Base-by-base conservation (phyloP, 345 rosid genomes). In the Eucalyptus dawsonii region DNA sequence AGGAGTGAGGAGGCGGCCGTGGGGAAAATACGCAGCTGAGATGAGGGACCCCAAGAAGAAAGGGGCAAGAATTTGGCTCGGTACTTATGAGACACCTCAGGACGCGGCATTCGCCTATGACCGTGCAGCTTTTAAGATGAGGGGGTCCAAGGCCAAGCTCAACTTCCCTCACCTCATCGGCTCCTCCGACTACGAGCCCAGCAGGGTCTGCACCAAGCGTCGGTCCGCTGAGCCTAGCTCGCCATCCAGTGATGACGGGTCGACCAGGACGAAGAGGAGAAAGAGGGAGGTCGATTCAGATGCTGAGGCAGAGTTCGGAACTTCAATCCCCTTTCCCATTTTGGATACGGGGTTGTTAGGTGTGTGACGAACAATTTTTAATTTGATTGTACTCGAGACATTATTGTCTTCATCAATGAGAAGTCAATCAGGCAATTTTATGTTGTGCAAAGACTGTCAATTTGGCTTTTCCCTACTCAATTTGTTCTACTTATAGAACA, bases 41-140 rank as follows among this genome's bases (percentile, higher is more conserved):
- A 92, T 93, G 80, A 90, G 95, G 49, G 93, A 93, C 86, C 94
- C 93, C 34, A 93, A 93, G 85, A 93, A 88, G 90, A 93, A 93
- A 50, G 93, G 95, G 8, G 93, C 93, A 3, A 89, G 95, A 25
- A 91, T 93, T 42, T 93, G 95, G 95, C 89, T 93, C 49, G 95
- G 95, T 83, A 93, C 95, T 22, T 93, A 90, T 58, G 94, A 89
- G 91, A 93, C 91, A 37, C 93, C 94, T 44, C 92, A 91, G 93
- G 95, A 93, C 34, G 95, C 95, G 5, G 95, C 94, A 14, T 50
- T 92, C 72, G 94, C 95, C 67, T 93, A 93, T 49, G 94, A 93
- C 62, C 88, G 90, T 17, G 94, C 94, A 15, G 95, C 95, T 21
- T 93, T 90, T 37, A 69, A 90, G 89, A 93, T 93, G 93, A 89